A percentile compares a stretch with the other conserved stretches of the same genome.
Evolutionary conservation across 257 asterid species (phyloP).

Genomic region (Lithospermum erythrorhizon): DNA sequence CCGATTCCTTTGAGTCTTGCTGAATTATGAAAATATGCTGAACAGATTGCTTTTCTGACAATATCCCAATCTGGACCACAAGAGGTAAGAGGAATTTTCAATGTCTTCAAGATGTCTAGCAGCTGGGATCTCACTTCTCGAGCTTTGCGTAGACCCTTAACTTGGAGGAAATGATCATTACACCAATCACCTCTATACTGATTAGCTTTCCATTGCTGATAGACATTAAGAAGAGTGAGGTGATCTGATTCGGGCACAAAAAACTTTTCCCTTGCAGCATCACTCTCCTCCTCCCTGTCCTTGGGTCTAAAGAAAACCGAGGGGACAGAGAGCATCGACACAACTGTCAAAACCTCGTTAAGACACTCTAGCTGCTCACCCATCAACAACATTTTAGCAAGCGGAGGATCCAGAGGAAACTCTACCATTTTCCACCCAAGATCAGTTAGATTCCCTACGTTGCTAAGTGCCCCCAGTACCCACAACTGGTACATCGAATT

Average conservation of each 20-base stretch:
- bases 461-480: conserved; percentile 89
- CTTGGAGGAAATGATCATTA: conserved; percentile 83
- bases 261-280: conserved; percentile 88
- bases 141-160: conserved; percentile 79
- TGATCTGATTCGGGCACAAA: conserved; percentile 94
- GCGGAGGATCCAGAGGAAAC: conserved; percentile 97
- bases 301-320: conserved; percentile 90
- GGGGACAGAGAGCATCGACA: conserved; percentile 95
- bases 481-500: conserved; percentile 95
- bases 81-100: conserved; percentile 65
- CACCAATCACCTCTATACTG: conserved; percentile 91
- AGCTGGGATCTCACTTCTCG: conserved; percentile 88
- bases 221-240: conserved; percentile 70
- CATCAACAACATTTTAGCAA: conserved; percentile 87
- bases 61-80: conserved; percentile 91
- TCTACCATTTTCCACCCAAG: conserved; percentile 98
- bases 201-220: conserved; percentile 83
- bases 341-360: conserved; percentile 81
- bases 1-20: conserved; percentile 79
- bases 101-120: conserved; percentile 61
- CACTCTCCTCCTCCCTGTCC: conserved; percentile 95
- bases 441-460: conserved; percentile 71
- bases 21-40: conserved; percentile 84
- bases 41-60: conserved; percentile 80
- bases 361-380: conserved; percentile 72